phyloP scores from a whole-genome alignment of 2,329 filamentous ascomycete genomes.

The Nigrospora osmanthi region DNA sequence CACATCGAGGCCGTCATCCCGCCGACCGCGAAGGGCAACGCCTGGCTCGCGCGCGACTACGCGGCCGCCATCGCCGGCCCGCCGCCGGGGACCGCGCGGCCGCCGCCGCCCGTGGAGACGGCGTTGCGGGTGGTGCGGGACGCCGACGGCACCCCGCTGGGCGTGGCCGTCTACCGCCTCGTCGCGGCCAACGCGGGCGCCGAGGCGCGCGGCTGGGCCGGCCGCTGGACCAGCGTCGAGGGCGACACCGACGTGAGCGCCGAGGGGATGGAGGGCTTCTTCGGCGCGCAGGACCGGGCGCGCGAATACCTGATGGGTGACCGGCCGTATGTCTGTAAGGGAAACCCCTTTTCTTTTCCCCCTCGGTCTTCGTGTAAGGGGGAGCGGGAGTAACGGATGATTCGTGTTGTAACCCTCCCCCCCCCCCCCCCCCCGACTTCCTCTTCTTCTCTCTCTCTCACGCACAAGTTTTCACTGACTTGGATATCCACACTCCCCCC shows the following conservation, averaged over 20 bases:
- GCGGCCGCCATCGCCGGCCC: not conserved
- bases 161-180: slow-evolving; percentile 6
- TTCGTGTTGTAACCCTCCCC: too few species aligned
- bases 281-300: slow-evolving; percentile 4
- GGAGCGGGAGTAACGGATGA: too few species aligned
- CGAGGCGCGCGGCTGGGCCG: slow-evolving; percentile 4
- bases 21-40: slow-evolving; percentile 4
- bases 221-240: slow-evolving; percentile 3
- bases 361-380: too few species aligned
- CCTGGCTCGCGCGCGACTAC: slow-evolving; percentile 7
- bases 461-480: not conserved
- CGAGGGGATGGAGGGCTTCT: slow-evolving; percentile 3
- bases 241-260: slow-evolving; percentile 4
- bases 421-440: not conserved
- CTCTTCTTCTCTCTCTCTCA: too few species aligned
- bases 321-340: slow-evolving; percentile 6
- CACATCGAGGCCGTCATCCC: slow-evolving; percentile 6
- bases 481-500: not conserved
- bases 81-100: not conserved
- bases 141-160: not conserved
- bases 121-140: slow-evolving; percentile 4
- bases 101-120: not conserved
- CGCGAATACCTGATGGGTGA: slow-evolving; percentile 5
- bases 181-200: slow-evolving; percentile 2
- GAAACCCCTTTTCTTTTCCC: too few species aligned